Conservation (phyloP, 768 basidiomycete species). For the Serendipita sp. region DNA sequence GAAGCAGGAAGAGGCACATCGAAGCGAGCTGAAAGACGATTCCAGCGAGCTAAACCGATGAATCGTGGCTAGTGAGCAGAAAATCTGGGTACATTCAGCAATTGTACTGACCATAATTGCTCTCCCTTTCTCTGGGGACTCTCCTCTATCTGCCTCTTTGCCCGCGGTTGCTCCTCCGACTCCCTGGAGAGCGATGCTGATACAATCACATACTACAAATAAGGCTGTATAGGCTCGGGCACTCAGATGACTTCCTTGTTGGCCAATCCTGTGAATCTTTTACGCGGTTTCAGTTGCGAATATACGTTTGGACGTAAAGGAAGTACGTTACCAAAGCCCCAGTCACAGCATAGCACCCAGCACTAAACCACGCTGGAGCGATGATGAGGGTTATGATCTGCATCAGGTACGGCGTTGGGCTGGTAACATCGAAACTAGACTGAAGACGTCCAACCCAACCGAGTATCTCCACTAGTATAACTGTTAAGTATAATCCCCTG, state of each 20-base stretch:
- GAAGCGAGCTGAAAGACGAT: neutral
- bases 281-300: neutral
- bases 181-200: neutral
- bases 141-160: neutral
- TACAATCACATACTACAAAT: neutral
- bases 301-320: no score
- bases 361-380: conserved; percentile 1
- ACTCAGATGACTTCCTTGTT: neutral
- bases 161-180: neutral
- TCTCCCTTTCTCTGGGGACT: neutral
- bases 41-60: neutral
- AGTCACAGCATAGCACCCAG: neutral
- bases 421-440: neutral
- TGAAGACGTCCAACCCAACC: conserved; percentile 1
- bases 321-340: neutral
- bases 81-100: no score
- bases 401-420: neutral
- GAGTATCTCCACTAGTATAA: neutral
- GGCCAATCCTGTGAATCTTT: neutral
- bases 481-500: neutral
- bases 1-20: neutral
- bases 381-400: conserved; percentile 1
- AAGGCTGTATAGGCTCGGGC: neutral
- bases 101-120: neutral
- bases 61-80: neutral